Base-by-base conservation (phyloP, 2,329 filamentous ascomycete species). In the Sclerotinia borealis region DNA sequence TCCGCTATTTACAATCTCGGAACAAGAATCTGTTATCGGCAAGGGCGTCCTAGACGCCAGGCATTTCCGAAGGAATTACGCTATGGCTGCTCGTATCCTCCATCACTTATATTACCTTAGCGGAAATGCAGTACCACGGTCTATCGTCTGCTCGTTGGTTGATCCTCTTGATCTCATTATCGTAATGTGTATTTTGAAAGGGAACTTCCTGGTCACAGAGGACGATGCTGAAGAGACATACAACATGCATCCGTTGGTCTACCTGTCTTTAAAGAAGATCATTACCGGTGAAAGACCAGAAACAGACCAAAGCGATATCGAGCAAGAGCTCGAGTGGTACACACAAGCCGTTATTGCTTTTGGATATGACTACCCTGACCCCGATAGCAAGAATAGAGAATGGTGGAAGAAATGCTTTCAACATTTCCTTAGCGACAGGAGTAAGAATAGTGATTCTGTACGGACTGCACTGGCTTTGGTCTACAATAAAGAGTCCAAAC, bases 401-500 rank as follows among this genome's bases (percentile, higher is more conserved):
- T 71, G 69, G 70, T 71, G 70, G 70, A 70, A 68, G 48, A 58
- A 47, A 6, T 68, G 67, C 43, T 70, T 71, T 50, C 60, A 65
- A 10, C 65, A 69, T n/a, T 52, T 70, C n/a, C 62, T 70, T 39
- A 50, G 59, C 29, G 56, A 64, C 31, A 67, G 63, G 48, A 66
- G 67, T 17, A 56, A 70, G n/a, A 59, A 65, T 25, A 66, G 52
- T 9, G 65, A 70, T 22, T 62, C 63, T 39, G 22, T 68, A 19
- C 63, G 64, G 45, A 58, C 63, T 31, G 66, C 68, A 13, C 54
- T 70, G 7, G 66, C 70, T 27, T 66, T 64, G 8, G 62, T 71
- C 9, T 68, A 69, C 31, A 56, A 70, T 34, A 68, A 69, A 37
- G 69, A 71, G 47, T 68, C 69, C 4, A 61, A 63, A 22, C 67